phyloP scores from a whole-genome alignment of 768 basidiomycete genomes.

The Mycena leptocephala region DNA sequence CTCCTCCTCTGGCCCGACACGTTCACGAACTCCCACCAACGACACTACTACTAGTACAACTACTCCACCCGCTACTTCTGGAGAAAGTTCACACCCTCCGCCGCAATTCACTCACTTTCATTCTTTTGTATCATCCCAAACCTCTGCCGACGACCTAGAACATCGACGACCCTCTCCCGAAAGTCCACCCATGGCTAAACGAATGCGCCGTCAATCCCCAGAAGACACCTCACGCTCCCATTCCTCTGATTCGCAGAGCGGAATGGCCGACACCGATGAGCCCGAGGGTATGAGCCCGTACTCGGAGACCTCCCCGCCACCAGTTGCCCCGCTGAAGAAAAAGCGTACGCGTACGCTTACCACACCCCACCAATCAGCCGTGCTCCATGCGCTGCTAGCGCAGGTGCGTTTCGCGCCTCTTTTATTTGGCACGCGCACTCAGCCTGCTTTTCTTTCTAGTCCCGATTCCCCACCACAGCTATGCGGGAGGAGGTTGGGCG shows the following conservation, averaged over 20 bases:
- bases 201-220: conserved; percentile 55
- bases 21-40: conserved; percentile 61
- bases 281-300: conserved; percentile 62
- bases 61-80: conserved; percentile 25
- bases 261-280: conserved; percentile 74
- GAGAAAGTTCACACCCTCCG: conserved; percentile 44
- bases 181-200: conserved; percentile 61
- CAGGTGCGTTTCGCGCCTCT: conserved; percentile 68
- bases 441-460: conserved; percentile 59
- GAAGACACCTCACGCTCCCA: conserved; percentile 55
- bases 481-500: conserved; percentile 92
- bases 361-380: conserved; percentile 90
- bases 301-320: conserved; percentile 53
- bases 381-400: conserved; percentile 89
- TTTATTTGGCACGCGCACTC: conserved; percentile 28
- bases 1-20: conserved; percentile 53
- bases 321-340: conserved; percentile 75
- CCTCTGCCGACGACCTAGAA: conserved; percentile 40
- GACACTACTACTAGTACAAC: conserved; percentile 47
- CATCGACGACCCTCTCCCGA: conserved; percentile 46
- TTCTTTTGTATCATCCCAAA: conserved; percentile 47
- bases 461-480: conserved; percentile 90
- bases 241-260: conserved; percentile 69
- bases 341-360: conserved; percentile 89
- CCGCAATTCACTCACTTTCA: conserved; percentile 45